Evolutionary conservation across 345 rosid genomes (phyloP).

Genomic region (Moricandia arvensis): DNA sequence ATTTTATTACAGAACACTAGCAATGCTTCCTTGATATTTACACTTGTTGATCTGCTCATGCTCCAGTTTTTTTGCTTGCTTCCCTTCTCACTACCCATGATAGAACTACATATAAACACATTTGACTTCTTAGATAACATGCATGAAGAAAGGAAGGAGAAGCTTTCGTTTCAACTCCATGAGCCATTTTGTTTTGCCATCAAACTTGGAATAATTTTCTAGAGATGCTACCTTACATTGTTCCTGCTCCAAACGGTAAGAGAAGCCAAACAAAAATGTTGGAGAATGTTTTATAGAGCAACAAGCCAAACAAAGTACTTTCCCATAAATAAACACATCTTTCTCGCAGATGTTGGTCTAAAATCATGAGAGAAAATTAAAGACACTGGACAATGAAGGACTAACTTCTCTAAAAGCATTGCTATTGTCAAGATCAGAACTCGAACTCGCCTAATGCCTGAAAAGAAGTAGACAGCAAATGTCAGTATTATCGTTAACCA

Average conservation of each 20-base stretch:
- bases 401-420: conserved; percentile 5
- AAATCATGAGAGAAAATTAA: neutral
- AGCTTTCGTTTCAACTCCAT: too few relatives aligned
- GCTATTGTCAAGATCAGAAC: conserved; percentile 50
- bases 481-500: conserved; percentile 1
- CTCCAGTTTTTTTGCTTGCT: neutral
- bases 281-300: neutral
- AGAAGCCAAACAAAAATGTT: neutral
- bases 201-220: too few relatives aligned
- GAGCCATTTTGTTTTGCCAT: too few relatives aligned
- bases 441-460: conserved; percentile 93
- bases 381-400: conserved; percentile 24
- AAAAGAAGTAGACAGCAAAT: conserved; percentile 8
- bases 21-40: neutral
- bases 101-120: too few relatives aligned
- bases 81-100: too few relatives aligned
- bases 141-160: too few relatives aligned
- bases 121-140: too few relatives aligned
- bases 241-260: too few relatives aligned
- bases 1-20: neutral
- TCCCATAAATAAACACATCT: neutral
- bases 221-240: too few relatives aligned
- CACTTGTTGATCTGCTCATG: neutral
- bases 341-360: neutral
- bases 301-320: neutral